Evolutionary conservation across 177 flowering plant species (phyloP), one percentile per base, ranked within the genome.

Genomic region (Vitis hybrid): DNA sequence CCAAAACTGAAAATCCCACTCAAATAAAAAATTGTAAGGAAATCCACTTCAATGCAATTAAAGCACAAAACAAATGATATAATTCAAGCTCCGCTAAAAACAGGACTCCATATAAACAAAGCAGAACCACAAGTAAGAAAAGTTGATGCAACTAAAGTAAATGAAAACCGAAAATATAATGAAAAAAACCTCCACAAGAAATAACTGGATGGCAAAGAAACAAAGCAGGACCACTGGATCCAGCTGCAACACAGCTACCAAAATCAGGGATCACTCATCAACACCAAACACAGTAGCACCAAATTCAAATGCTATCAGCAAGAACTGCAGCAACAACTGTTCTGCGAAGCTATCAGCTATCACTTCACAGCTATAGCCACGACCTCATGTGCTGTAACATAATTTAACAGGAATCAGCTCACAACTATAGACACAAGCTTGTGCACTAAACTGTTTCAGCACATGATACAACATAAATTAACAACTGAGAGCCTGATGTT

Each of bases 351-450:
- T 54, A 71, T 68, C 64, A 51, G 74, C 74, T 58, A 74, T 63
- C 76, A 66, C 70, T 64, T 73, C 73, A 56, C 74, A 68, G 75
- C 75, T 70, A 75, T 78, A 81, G 71, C 68, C 76, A 71, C 60
- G 63, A 66, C 67, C 78, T 73, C 75, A 68, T 62, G 63, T 73
- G 70, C 84, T 81, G 81, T 71, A 77, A 78, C 74, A 81, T 60
- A 68, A 54, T 67, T 54, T 19, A 70, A 67, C 51, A 62, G 52
- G 58, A 5, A 65, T 70, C 67, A 69, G 63, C 67, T 68, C 62
- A 68, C 40, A 52, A 59, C 40, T 72, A 52, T 11, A 21, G 15
- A 49, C 60, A 66, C 21, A 26, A 32, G 23, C 60, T 6, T 10
- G 34, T 18, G 32, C 2, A 55, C 52, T 13, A 15, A 64, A 21